phyloP scores from a whole-genome alignment of 2,329 filamentous ascomycete genomes.

The Truncatella angustata region DNA sequence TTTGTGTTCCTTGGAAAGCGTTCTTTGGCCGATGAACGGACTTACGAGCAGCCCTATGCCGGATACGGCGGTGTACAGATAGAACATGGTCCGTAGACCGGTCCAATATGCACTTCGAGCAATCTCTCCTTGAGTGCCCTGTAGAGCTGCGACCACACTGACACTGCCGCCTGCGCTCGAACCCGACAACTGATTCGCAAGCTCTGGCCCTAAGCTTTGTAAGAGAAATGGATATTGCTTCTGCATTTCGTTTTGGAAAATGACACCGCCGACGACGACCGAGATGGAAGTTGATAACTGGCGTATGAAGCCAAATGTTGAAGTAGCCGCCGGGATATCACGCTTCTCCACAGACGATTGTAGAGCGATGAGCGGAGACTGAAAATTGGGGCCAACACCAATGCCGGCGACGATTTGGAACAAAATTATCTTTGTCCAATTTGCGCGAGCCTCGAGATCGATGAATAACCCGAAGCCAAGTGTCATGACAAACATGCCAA shows the following conservation, averaged over 20 bases:
- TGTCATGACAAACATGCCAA: slow-evolving; percentile 56
- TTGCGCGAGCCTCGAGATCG: slow-evolving; percentile 54
- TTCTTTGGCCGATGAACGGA: slow-evolving; percentile 45
- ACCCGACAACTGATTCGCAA: slow-evolving; percentile 46
- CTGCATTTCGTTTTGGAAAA: slow-evolving; percentile 75
- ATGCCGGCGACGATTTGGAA: slow-evolving; percentile 64
- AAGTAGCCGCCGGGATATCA: slow-evolving; percentile 68
- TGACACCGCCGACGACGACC: slow-evolving; percentile 72
- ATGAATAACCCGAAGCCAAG: slow-evolving; percentile 66
- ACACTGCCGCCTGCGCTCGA: slow-evolving; percentile 50
- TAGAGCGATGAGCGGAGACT: slow-evolving; percentile 65
- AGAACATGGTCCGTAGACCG: slow-evolving; percentile 55
- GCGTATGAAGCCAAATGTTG: slow-evolving; percentile 65
- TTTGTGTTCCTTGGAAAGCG: slow-evolving; percentile 53
- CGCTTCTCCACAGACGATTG: slow-evolving; percentile 60
- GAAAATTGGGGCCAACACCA: slow-evolving; percentile 68
- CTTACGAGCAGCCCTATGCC: slow-evolving; percentile 46
- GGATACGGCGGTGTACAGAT: slow-evolving; percentile 51
- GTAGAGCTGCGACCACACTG: slow-evolving; percentile 44
- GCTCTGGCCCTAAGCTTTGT: slow-evolving; percentile 45
- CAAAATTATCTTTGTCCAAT: slow-evolving; percentile 56
- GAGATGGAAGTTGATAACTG: slow-evolving; percentile 67
- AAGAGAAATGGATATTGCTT: slow-evolving; percentile 48
- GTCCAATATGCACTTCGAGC: slow-evolving; percentile 43
- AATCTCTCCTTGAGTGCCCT: slow-evolving; percentile 34